These are phyloP conservation scores for Serpula lacrymans DNA, from an alignment of 768 basidiomycete genomes.

Conservation along the genomic window DNA sequence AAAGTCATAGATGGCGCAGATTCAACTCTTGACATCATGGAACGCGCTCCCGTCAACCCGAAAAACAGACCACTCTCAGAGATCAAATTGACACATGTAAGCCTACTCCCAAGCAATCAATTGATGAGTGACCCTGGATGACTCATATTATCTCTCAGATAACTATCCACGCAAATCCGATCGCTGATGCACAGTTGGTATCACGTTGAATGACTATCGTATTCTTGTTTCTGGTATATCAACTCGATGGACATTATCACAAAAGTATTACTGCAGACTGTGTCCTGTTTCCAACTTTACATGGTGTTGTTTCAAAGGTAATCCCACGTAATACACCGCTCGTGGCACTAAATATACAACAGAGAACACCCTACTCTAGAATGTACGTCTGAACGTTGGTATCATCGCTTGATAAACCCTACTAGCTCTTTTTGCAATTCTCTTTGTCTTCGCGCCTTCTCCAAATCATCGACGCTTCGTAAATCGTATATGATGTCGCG, in stretches of 20 bases:
- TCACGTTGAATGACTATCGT: slow-evolving; percentile 17
- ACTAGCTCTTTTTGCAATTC: slow-evolving; percentile 91
- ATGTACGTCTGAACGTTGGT: too few relatives aligned
- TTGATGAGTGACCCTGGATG: slow-evolving; percentile 1
- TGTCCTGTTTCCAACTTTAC: too few relatives aligned
- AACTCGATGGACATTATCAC: too few relatives aligned
- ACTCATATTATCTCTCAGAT: slow-evolving; percentile 40
- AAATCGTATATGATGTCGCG: slow-evolving; percentile 93
- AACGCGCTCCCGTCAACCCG: slow-evolving; percentile 82
- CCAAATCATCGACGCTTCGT: slow-evolving; percentile 82
- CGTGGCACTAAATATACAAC: background rate
- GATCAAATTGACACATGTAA: slow-evolving; percentile 77
- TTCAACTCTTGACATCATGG: slow-evolving; percentile 90
- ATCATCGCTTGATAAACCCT: slow-evolving; percentile 73
- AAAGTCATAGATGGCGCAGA: slow-evolving; percentile 99
- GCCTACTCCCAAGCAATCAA: slow-evolving; percentile 20
- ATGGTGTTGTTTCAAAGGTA: too few relatives aligned
- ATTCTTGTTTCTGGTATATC: background rate
- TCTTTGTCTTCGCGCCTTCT: slow-evolving; percentile 73
- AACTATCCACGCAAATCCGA: slow-evolving; percentile 92
- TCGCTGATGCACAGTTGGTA: slow-evolving; percentile 65
- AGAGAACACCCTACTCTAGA: background rate
- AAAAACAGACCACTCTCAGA: slow-evolving; percentile 88
- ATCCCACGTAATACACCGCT: too few relatives aligned
- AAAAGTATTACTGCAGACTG: too few relatives aligned